A percentile compares a stretch with the other conserved stretches of the same genome.
These are phyloP conservation scores for Fusarium falciforme DNA, from an alignment of 2,329 filamentous ascomycete genomes.

Conservation along the genomic window DNA sequence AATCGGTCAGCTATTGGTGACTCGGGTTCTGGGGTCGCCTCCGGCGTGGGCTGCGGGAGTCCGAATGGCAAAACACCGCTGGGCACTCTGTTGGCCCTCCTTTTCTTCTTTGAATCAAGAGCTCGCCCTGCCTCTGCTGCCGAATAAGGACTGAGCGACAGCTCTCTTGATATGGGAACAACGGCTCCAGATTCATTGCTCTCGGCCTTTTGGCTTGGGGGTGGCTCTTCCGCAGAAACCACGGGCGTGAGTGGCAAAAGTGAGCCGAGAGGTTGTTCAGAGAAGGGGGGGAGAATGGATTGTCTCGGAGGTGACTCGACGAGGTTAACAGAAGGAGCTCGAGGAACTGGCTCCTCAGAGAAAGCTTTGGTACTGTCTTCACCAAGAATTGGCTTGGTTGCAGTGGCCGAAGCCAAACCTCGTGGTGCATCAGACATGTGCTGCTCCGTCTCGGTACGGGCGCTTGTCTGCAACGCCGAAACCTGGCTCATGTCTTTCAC, in stretches of 20 bases:
- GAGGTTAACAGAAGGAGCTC: background rate
- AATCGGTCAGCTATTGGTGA: background rate
- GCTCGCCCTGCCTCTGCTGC: background rate
- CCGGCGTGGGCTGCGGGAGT: slow-evolving; percentile 7
- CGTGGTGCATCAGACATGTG: background rate
- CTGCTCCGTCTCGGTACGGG: background rate
- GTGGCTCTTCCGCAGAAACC: background rate
- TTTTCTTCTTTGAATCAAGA: slow-evolving; percentile 43
- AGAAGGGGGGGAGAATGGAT: background rate
- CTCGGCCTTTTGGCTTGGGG: background rate
- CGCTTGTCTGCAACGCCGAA: background rate
- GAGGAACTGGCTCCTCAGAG: background rate
- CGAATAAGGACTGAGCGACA: background rate
- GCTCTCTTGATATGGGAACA: background rate
- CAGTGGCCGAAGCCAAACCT: background rate
- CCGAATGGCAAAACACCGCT: background rate
- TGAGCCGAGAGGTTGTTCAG: background rate
- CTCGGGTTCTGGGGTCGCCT: slow-evolving; percentile 12
- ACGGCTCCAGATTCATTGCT: background rate
- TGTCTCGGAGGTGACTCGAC: background rate
- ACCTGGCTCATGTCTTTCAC: background rate
- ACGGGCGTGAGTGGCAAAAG: background rate
- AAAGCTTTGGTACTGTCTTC: background rate
- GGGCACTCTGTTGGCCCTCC: slow-evolving; percentile 27
- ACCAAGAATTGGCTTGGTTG: no score